A percentile compares a stretch with the other conserved stretches of the same genome.
phyloP scores from a whole-genome alignment of 2,329 filamentous ascomycete genomes.

The Cercospora sp. region DNA sequence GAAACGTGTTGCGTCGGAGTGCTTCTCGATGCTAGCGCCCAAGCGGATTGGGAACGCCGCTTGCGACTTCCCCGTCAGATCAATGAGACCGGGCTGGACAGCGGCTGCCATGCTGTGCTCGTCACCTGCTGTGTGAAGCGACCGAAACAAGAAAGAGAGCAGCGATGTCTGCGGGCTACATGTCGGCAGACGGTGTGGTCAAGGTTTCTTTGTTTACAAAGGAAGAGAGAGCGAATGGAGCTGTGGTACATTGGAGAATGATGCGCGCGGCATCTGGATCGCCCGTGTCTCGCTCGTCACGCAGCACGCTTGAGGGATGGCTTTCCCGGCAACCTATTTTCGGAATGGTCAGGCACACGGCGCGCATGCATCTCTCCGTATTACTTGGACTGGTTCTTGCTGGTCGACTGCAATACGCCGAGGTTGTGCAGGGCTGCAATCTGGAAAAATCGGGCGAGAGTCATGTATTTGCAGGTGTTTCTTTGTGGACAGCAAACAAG shows the following conservation, averaged over 20 bases:
- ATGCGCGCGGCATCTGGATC: conserved; percentile 3
- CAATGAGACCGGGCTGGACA: conserved; percentile 27
- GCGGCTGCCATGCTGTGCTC: conserved; percentile 28
- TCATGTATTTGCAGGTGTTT: background rate
- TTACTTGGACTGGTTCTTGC: background rate
- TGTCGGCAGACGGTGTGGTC: background rate
- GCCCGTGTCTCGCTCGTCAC: background rate
- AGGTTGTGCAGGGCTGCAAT: background rate
- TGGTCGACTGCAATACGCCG: background rate
- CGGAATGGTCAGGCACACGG: background rate
- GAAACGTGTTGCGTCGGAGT: conserved; percentile 21
- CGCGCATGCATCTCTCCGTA: background rate
- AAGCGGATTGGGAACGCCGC: conserved; percentile 35
- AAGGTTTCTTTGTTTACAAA: conserved; percentile 2
- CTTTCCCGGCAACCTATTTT: background rate
- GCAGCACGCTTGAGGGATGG: background rate
- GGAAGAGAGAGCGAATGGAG: background rate
- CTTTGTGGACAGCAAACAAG: background rate
- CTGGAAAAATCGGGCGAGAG: background rate
- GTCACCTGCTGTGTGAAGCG: background rate
- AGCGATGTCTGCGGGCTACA: background rate
- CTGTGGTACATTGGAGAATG: background rate
- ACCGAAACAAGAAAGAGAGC: too few species aligned
- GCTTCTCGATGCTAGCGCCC: conserved; percentile 32
- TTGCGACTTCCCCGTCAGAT: conserved; percentile 30